Evolutionary conservation across 192 early-diverging fungal species (phyloP).

Genomic region (Entomortierella parvispora): DNA sequence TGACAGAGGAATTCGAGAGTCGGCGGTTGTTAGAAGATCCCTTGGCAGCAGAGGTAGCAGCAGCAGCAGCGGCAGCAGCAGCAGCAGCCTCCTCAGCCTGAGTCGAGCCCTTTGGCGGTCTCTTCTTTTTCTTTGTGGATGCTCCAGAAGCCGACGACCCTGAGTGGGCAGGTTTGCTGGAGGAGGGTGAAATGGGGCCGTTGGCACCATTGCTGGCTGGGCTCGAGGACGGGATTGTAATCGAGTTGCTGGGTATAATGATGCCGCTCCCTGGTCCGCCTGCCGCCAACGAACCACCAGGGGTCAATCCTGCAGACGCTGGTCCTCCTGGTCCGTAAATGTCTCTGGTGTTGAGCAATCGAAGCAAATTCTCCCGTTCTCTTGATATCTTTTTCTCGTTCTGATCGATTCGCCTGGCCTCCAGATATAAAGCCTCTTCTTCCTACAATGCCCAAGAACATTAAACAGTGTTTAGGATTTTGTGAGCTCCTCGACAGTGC

Average conservation of each 20-base stretch:
- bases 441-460: constrained; percentile 52
- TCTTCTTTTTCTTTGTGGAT: constrained; percentile 11
- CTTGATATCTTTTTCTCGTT: constrained; percentile 79
- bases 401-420: constrained; percentile 82
- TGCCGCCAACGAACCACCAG: constrained; percentile 17
- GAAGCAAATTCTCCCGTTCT: constrained; percentile 84
- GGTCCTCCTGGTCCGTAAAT: constrained; percentile 52
- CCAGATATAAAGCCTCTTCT: constrained; percentile 83
- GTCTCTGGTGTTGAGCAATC: constrained; percentile 65
- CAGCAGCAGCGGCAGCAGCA: not conserved
- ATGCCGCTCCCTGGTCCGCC: constrained; percentile 47
- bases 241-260: constrained; percentile 53
- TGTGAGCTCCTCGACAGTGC: no score
- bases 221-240: constrained; percentile 42
- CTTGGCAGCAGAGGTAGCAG: constrained; percentile 16
- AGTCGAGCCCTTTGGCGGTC: constrained; percentile 18
- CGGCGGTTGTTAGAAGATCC: constrained; percentile 35
- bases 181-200: not conserved
- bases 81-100: not conserved
- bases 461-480: not conserved
- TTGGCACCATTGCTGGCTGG: not conserved
- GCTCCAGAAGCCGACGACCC: constrained; percentile 15
- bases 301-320: constrained; percentile 34
- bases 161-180: not conserved
- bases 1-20: constrained; percentile 26